These are phyloP conservation scores for Teunomyces lycoperdinae DNA, from an alignment of 805 yeast genomes.

Conservation along the genomic window DNA sequence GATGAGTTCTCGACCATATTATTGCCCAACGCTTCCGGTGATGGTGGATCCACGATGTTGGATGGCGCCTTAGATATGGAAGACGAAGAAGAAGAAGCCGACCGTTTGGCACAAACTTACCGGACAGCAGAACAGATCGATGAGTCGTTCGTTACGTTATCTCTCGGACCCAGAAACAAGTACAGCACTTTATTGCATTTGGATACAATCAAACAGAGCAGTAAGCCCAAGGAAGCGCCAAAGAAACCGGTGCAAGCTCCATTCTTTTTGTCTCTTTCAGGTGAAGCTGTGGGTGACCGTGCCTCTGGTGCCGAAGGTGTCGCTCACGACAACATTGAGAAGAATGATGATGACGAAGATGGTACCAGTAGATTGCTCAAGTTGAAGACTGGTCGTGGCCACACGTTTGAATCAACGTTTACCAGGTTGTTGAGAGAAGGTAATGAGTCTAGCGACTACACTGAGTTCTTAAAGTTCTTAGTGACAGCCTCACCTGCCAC, in stretches of 20 bases:
- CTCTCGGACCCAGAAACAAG: conserved; percentile 73
- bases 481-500: conserved; percentile 67
- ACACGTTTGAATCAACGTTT: conserved; percentile 69
- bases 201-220: conserved; percentile 80
- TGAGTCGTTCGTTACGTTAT: conserved; percentile 63
- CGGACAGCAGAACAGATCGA: conserved; percentile 62
- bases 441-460: conserved; percentile 36
- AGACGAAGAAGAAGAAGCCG: conserved; percentile 28
- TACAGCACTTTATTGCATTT: conserved; percentile 75
- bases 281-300: conserved; percentile 68
- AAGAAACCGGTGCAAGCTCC: conserved; percentile 77
- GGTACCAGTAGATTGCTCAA: conserved; percentile 26
- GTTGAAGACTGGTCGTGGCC: conserved; percentile 28
- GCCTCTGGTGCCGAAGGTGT: conserved; percentile 50
- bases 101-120: conserved; percentile 31
- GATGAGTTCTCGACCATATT: conserved; percentile 62
- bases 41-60: conserved; percentile 64
- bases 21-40: conserved; percentile 78
- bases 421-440: conserved; percentile 63
- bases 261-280: conserved; percentile 72
- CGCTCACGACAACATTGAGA: conserved; percentile 4
- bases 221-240: conserved; percentile 86
- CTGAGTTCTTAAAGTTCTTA: conserved; percentile 53
- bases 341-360: conserved; percentile 10
- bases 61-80: conserved; percentile 72